Conservation (phyloP, 2,329 filamentous ascomycete genomes). For the Sclerotinia nivalis region DNA sequence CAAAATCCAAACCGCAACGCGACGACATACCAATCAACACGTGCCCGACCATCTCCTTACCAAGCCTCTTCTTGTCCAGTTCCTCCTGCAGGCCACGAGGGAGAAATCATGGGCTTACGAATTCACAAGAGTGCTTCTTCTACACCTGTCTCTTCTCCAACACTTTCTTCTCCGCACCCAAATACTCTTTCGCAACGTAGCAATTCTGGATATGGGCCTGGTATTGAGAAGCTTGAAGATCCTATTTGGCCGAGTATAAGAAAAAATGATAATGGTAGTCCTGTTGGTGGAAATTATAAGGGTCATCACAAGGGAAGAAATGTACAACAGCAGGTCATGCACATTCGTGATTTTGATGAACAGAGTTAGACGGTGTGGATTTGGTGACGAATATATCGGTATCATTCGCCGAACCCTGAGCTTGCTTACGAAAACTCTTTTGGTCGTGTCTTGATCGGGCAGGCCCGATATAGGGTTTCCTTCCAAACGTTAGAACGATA, state of each 20-base stretch:
- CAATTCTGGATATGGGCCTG: slow-evolving; percentile 3
- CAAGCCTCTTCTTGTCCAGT: not conserved
- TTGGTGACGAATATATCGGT: no score
- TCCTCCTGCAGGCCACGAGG: not conserved
- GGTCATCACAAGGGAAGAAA: slow-evolving; percentile 4
- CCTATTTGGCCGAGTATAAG: not conserved
- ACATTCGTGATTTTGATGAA: slow-evolving; percentile 20
- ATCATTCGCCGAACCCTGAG: no score
- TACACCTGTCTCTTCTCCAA: not conserved
- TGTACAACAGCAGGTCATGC: not conserved
- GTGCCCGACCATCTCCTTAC: not conserved
- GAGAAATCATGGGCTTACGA: slow-evolving; percentile 9
- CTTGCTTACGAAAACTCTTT: not conserved
- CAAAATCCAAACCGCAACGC: not conserved
- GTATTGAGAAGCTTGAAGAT: slow-evolving; percentile 15
- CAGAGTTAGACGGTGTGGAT: not conserved
- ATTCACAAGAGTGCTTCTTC: slow-evolving; percentile 8
- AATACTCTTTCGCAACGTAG: not conserved
- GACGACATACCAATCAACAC: not conserved
- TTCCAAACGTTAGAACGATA: no score
- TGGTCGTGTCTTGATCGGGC: no score
- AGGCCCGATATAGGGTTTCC: no score
- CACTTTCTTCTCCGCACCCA: not conserved
- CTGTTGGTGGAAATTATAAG: not conserved
- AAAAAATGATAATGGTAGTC: not conserved